Conservation (phyloP, 169 alveolate species). For the Plasmodium gallinaceum region DNA sequence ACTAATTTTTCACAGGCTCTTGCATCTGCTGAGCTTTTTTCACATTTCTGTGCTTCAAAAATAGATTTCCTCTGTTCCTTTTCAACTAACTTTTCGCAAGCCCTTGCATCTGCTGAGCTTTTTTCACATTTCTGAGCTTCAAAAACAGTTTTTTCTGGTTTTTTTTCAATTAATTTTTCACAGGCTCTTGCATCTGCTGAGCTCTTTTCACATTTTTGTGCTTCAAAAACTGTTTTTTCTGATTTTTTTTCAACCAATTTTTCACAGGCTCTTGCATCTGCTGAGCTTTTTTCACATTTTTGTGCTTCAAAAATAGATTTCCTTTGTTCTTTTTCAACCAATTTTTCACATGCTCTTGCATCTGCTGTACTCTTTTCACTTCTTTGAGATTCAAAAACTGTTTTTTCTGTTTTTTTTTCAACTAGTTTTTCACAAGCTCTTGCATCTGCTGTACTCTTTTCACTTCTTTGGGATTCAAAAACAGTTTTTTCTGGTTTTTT, state of each 20-base stretch:
- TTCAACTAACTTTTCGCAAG: neutral
- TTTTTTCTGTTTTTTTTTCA: slow-evolving; percentile 16
- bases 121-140: slow-evolving; percentile 18
- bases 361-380: slow-evolving; percentile 31
- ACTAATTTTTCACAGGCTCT: slow-evolving; percentile 1
- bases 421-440: neutral
- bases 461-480: slow-evolving; percentile 2
- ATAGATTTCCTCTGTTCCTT: neutral
- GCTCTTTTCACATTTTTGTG: slow-evolving; percentile 27
- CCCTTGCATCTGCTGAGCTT: slow-evolving; percentile 24
- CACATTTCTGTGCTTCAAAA: slow-evolving; percentile 18
- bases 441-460: slow-evolving; percentile 19
- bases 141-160: slow-evolving; percentile 17
- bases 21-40: slow-evolving; percentile 42
- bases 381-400: slow-evolving; percentile 3
- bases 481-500: neutral
- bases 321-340: slow-evolving; percentile 4
- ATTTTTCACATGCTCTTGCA: slow-evolving; percentile 39
- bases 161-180: slow-evolving; percentile 3
- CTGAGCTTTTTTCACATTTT: slow-evolving; percentile 38
- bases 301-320: slow-evolving; percentile 51
- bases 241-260: slow-evolving; percentile 8
- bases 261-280: slow-evolving; percentile 66
- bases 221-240: slow-evolving; percentile 38
- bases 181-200: slow-evolving; percentile 72